Evolutionary conservation across 2,329 filamentous ascomycete genomes (phyloP).

Genomic region (Xylaria sp.): DNA sequence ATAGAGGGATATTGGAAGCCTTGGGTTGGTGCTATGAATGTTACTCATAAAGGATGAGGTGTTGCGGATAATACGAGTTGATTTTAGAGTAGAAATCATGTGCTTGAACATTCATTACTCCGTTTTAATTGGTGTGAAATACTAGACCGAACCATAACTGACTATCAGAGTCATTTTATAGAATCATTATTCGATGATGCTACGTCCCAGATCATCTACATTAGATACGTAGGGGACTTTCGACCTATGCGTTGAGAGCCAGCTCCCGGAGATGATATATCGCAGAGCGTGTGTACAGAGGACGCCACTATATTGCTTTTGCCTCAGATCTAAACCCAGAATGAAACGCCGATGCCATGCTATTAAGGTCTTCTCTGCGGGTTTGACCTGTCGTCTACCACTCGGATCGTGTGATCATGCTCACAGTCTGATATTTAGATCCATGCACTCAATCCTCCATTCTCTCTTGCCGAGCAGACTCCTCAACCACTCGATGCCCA

Average conservation of each 20-base stretch:
- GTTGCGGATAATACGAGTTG: background rate
- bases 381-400: constrained; percentile 23
- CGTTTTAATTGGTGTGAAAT: background rate
- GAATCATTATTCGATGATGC: background rate
- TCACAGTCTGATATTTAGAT: constrained; percentile 83
- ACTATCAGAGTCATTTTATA: background rate
- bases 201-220: background rate
- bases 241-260: background rate
- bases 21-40: constrained; percentile 58
- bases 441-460: constrained; percentile 91
- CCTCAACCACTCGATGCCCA: constrained; percentile 87
- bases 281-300: constrained; percentile 17
- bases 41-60: constrained; percentile 36
- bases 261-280: constrained; percentile 9
- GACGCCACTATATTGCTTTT: constrained; percentile 22
- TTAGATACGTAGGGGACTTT: constrained; percentile 2
- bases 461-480: constrained; percentile 83
- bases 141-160: background rate
- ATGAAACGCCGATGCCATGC: constrained; percentile 46
- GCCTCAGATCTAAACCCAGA: constrained; percentile 34
- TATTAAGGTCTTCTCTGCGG: constrained; percentile 20
- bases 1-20: constrained; percentile 62
- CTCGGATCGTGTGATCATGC: background rate
- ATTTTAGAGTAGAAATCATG: background rate
- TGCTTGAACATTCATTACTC: background rate